Evolutionary conservation across 2,329 filamentous ascomycete genomes (phyloP).

Genomic region (Rhexocercosporidium sp.): DNA sequence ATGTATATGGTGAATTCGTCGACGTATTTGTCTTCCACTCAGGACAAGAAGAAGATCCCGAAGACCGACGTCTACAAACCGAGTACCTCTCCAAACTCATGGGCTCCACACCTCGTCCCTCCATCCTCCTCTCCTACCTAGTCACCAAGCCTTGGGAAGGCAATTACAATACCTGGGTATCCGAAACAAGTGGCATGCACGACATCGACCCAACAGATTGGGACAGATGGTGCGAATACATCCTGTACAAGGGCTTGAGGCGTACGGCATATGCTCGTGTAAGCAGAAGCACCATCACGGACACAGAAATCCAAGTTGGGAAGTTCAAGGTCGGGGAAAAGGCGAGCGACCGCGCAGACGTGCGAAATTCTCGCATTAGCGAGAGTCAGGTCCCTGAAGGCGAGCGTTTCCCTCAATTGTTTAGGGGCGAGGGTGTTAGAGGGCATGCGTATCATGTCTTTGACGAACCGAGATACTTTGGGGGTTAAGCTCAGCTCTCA

Average conservation of each 20-base stretch:
- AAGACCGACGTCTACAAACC: slow-evolving; percentile 86
- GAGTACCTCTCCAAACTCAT: slow-evolving; percentile 88
- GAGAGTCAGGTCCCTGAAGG: slow-evolving; percentile 80
- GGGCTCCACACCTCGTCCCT: slow-evolving; percentile 79
- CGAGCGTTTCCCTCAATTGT: slow-evolving; percentile 82
- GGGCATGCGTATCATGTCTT: slow-evolving; percentile 96
- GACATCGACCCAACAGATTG: slow-evolving; percentile 92
- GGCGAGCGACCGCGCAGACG: slow-evolving; percentile 63
- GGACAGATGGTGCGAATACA: slow-evolving; percentile 99
- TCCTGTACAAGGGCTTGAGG: slow-evolving; percentile 88
- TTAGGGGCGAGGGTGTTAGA: slow-evolving; percentile 83
- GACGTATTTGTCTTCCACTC: slow-evolving; percentile 99
- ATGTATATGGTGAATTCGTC: slow-evolving; percentile 86
- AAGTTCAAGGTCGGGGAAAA: slow-evolving; percentile 87
- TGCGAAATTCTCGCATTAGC: slow-evolving; percentile 60
- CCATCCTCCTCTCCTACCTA: slow-evolving; percentile 88
- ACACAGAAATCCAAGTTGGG: slow-evolving; percentile 95
- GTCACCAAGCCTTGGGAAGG: slow-evolving; percentile 89
- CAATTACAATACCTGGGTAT: slow-evolving; percentile 97
- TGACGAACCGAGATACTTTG: slow-evolving; percentile 80
- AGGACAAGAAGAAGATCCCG: slow-evolving; percentile 93
- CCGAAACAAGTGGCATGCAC: slow-evolving; percentile 85
- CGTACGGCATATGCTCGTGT: slow-evolving; percentile 89
- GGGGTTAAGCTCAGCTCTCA: neutral
- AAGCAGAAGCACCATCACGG: slow-evolving; percentile 88